Conservation (phyloP, 352 stramenopile genomes). For the Phytophthora tubulina region DNA sequence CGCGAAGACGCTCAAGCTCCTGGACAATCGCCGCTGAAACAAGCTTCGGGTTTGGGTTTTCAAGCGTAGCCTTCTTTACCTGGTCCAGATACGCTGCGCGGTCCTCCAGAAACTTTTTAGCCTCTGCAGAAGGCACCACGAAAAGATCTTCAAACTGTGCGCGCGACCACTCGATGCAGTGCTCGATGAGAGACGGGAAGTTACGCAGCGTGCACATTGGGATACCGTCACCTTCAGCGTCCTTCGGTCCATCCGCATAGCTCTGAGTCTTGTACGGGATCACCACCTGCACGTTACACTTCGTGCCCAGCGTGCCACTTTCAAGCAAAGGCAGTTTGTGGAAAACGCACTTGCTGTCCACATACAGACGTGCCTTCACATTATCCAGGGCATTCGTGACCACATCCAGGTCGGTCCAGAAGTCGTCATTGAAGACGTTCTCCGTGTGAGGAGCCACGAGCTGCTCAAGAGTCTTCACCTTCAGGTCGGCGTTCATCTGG, state of each 20-base stretch:
- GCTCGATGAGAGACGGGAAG: conserved; percentile 96
- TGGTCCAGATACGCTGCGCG: conserved; percentile 80
- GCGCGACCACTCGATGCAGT: conserved; percentile 99
- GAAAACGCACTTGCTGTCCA: conserved; percentile 99
- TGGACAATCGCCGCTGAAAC: conserved; percentile 73
- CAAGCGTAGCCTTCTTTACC: conserved; percentile 71
- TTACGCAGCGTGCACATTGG: conserved; percentile 99
- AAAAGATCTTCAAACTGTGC: conserved; percentile 90
- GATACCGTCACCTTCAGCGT: conserved; percentile 98
- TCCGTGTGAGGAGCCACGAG: conserved; percentile 84
- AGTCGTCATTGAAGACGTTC: conserved; percentile 84
- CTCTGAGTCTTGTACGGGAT: conserved; percentile 92
- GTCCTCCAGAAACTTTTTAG: conserved; percentile 88
- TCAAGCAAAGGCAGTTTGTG: conserved; percentile 97
- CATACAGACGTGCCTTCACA: conserved; percentile 97
- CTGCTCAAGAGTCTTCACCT: conserved; percentile 86
- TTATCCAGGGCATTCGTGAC: conserved; percentile 99
- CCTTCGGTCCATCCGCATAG: conserved; percentile 95
- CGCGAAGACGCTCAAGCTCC: conserved; percentile 75
- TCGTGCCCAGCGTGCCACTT: conserved; percentile 98
- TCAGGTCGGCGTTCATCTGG: conserved; percentile 79
- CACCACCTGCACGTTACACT: conserved; percentile 96
- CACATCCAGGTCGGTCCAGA: conserved; percentile 90
- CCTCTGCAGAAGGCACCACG: conserved; percentile 81
- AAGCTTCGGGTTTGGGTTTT: conserved; percentile 80